A percentile compares a stretch with the other conserved stretches of the same genome.
phyloP scores from a whole-genome alignment of 768 basidiomycete species.

The Rhizopogon rudus region DNA sequence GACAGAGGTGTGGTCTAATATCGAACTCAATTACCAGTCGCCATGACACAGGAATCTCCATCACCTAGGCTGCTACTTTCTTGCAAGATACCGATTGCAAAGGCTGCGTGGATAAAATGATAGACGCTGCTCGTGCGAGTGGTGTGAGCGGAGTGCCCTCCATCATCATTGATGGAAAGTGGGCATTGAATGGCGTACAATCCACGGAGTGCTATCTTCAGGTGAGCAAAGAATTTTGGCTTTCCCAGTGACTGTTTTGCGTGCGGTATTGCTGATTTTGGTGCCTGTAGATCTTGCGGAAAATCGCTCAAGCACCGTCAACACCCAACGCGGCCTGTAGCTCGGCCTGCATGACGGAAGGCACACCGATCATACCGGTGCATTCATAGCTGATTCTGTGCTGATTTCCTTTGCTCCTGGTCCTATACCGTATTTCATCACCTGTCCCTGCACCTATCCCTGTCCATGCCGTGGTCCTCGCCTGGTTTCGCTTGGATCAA shows the following conservation, averaged over 20 bases:
- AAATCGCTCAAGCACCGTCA: conserved; percentile 18
- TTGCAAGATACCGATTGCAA: conserved; percentile 35
- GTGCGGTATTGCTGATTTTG: background rate
- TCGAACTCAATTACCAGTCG: background rate
- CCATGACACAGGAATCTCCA: background rate
- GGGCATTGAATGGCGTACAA: conserved; percentile 43
- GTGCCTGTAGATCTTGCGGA: conserved; percentile 24
- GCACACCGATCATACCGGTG: background rate
- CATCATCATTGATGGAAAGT: conserved; percentile 41
- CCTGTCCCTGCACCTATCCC: background rate
- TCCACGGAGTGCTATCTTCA: conserved; percentile 33
- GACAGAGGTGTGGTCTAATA: conserved; percentile 25
- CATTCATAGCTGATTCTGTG: background rate
- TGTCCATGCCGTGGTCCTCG: background rate
- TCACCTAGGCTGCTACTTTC: conserved; percentile 33
- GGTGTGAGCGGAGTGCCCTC: conserved; percentile 51
- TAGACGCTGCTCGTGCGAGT: conserved; percentile 34
- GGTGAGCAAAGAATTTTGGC: conserved; percentile 17
- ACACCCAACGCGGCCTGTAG: background rate
- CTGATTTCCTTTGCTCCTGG: background rate
- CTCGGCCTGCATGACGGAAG: background rate
- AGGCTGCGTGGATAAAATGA: conserved; percentile 35
- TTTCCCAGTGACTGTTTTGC: too few relatives aligned
- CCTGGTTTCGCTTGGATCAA: background rate
- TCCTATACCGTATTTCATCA: background rate